Conservation (phyloP, 2,329 filamentous ascomycete genomes). For the Ciborinia camelliae region DNA sequence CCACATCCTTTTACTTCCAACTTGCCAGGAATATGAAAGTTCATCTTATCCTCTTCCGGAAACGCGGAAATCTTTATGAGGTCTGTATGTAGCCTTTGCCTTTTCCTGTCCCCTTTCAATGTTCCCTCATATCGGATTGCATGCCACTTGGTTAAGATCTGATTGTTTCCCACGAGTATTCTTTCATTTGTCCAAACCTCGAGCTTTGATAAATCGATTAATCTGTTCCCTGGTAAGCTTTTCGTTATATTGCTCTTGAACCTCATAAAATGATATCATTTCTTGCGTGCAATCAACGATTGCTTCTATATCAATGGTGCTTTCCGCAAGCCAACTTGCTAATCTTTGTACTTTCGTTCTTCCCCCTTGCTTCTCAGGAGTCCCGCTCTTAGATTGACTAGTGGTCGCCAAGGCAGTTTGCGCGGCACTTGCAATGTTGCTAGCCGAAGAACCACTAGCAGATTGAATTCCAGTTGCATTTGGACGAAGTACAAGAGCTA, state of each 20-base stretch:
- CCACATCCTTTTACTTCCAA: neutral
- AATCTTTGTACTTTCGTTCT: slow-evolving; percentile 48
- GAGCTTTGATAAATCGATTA: slow-evolving; percentile 39
- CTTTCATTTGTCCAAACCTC: slow-evolving; percentile 37
- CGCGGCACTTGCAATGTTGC: slow-evolving; percentile 37
- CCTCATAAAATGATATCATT: slow-evolving; percentile 67
- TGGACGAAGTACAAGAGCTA: slow-evolving; percentile 64
- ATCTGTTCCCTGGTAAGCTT: slow-evolving; percentile 39
- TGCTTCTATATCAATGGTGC: slow-evolving; percentile 64
- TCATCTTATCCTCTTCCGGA: neutral
- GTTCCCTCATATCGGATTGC: neutral
- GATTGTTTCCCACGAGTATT: neutral
- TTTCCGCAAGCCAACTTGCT: slow-evolving; percentile 66
- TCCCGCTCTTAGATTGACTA: slow-evolving; percentile 28
- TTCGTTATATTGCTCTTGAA: slow-evolving; percentile 40
- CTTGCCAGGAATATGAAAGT: neutral
- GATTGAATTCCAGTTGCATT: slow-evolving; percentile 45
- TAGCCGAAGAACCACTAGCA: slow-evolving; percentile 40
- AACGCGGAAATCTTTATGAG: neutral
- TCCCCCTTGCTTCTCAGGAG: slow-evolving; percentile 26
- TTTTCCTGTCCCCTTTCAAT: neutral
- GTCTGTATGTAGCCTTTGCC: neutral
- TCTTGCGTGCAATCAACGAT: slow-evolving; percentile 70
- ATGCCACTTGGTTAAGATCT: neutral
- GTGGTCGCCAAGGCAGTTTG: slow-evolving; percentile 36